Conservation (phyloP, 2,329 filamentous ascomycete genomes). For the Drechmeria coniospora region DNA sequence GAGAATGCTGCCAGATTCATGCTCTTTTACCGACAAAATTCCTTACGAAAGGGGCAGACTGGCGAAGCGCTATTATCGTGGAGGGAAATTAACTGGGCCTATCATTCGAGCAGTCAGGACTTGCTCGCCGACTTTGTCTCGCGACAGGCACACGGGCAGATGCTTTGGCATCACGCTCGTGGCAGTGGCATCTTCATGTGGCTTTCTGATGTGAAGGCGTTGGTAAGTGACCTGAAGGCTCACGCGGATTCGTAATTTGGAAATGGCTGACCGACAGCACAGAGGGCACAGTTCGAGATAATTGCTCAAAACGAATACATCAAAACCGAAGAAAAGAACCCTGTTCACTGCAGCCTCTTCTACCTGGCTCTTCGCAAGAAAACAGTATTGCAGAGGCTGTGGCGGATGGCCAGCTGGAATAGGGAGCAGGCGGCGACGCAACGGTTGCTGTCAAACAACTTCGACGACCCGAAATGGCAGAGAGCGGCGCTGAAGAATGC, state of each 20-base stretch:
- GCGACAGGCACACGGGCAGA: conserved; percentile 59
- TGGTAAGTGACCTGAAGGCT: conserved; percentile 42
- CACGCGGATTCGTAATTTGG: too few species aligned
- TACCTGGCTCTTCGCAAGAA: conserved; percentile 90
- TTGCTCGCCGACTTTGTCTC: conserved; percentile 74
- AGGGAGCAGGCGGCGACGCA: conserved; percentile 71
- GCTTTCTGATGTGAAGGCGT: conserved; percentile 60
- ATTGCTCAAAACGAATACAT: conserved; percentile 90
- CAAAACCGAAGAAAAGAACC: conserved; percentile 72
- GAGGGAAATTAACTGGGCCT: conserved; percentile 77
- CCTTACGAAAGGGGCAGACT: conserved; percentile 49
- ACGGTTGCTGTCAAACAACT: conserved; percentile 76
- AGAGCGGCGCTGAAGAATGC: conserved; percentile 90
- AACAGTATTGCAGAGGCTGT: conserved; percentile 73
- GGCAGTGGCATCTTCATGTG: conserved; percentile 92
- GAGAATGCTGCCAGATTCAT: conserved; percentile 80
- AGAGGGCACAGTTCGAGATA: conserved; percentile 61
- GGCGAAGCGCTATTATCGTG: conserved; percentile 53
- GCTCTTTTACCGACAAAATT: conserved; percentile 73
- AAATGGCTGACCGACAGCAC: too few species aligned
- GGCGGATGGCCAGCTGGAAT: conserved; percentile 88
- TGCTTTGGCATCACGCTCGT: conserved; percentile 73
- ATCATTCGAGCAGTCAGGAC: conserved; percentile 74
- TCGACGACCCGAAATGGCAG: conserved; percentile 72
- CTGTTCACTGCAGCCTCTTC: conserved; percentile 77